Base-by-base conservation (phyloP, 768 basidiomycete genomes). In the Serpula lacrymans region DNA sequence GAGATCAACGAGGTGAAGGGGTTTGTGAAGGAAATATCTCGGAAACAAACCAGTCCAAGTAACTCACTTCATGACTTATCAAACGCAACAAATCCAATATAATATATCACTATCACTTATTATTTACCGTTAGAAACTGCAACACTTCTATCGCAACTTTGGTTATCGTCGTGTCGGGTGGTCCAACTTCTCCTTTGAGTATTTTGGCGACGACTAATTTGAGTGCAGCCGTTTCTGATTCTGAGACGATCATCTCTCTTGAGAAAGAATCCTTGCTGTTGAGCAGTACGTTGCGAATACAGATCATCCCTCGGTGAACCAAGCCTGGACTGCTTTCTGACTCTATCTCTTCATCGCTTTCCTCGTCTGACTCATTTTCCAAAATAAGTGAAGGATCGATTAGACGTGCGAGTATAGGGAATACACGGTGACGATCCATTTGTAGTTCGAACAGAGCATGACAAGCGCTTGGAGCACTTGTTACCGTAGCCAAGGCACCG, bases 401-500 rank as follows among this genome's bases (percentile, higher is more conserved):
- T 41, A 88, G 72, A 42, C 75, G 78, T 1, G 76, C 75, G 30
- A 95, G 64, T 37, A 89, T 75, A 2, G 71, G 59, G n/a, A 89
- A 63, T 6, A 82, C 74, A 29, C 80, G 74, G 43, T 75, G 77
- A 23, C 74, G 74, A 42, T 88, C 82, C 31, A 62, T 63, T 54
- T 90, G 81, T 20, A 92, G 73, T 24, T 70, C 67, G 12, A 82
- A 55, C n/a, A 95, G 63, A 2, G 71, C 65, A 5, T 61, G 56
- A 54, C 89, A 92, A 9, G 79, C 80, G 22, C 64, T 64, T 1
- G 72, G 68, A 0, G 81, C 75, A 18, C 72, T 68, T 1, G 85
- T 84, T 40, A 99, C 62, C 21, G 82, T 84, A 4, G 95, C 92
- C 28, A 97, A 67, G 3, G 92, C 88, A 13, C 94, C 95, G 0